These are phyloP conservation scores for Luffa acutangula DNA, from an alignment of 306 rosid species.

Conservation along the genomic window DNA sequence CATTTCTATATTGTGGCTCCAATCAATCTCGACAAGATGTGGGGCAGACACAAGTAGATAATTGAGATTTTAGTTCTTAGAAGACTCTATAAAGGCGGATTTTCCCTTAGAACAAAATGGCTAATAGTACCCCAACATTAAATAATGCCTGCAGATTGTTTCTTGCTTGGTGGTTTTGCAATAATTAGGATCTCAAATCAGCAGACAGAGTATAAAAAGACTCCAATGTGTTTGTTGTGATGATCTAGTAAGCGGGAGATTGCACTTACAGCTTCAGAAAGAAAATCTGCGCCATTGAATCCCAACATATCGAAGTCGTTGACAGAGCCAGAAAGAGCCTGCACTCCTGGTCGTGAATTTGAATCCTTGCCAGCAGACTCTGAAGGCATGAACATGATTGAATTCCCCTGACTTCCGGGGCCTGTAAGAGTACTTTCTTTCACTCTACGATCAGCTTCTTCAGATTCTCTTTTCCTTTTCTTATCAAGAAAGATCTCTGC, in stretches of 20 bases:
- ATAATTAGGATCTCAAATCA: not conserved
- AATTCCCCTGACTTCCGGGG: constrained; percentile 56
- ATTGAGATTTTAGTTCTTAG: not conserved
- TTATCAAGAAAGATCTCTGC: constrained; percentile 56
- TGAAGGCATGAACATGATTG: constrained; percentile 45
- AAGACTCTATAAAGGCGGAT: not conserved
- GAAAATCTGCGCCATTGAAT: constrained; percentile 62
- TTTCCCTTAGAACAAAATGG: not conserved
- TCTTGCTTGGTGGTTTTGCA: not conserved
- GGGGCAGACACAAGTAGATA: not conserved
- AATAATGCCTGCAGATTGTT: not conserved
- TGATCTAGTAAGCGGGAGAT: not conserved
- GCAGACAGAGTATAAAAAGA: not conserved
- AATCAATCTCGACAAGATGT: not conserved
- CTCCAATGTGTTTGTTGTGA: not conserved
- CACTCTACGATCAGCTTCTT: constrained; percentile 41
- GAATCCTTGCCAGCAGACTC: constrained; percentile 50
- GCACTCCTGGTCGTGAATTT: constrained; percentile 47
- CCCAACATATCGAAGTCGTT: constrained; percentile 47
- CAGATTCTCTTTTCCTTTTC: constrained; percentile 62
- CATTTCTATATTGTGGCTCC: not conserved
- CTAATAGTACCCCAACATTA: not conserved
- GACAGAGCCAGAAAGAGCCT: constrained; percentile 45
- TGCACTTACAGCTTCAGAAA: constrained; percentile 72
- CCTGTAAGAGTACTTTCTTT: constrained; percentile 52